A percentile compares a stretch with the other conserved stretches of the same genome.
Evolutionary conservation across 352 stramenopile genomes (phyloP).

Genomic region (Globisporangium nunn): DNA sequence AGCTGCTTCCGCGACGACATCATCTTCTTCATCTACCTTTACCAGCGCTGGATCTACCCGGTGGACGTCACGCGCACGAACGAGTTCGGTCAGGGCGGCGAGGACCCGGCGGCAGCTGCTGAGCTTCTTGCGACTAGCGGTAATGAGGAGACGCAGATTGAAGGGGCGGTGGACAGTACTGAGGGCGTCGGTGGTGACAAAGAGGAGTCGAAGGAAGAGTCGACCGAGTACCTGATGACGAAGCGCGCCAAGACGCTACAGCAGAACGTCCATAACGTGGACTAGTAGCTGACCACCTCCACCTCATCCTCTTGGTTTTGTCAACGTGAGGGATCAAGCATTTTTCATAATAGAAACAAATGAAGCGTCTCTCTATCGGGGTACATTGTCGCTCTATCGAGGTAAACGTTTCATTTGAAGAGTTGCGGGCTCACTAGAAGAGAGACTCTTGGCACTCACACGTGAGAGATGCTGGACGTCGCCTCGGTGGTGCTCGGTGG

Average conservation of each 20-base stretch:
- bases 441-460: not conserved
- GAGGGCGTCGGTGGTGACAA: conserved; percentile 15
- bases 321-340: not conserved
- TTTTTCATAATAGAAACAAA: not conserved
- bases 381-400: not conserved
- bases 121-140: conserved; percentile 13
- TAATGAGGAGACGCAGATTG: not conserved
- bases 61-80: conserved; percentile 90
- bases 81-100: conserved; percentile 88
- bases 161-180: conserved; percentile 7
- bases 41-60: conserved; percentile 97
- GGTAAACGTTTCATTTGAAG: not conserved
- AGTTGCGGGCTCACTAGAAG: not conserved
- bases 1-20: conserved; percentile 98
- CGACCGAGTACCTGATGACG: conserved; percentile 50
- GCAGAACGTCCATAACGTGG: conserved; percentile 4
- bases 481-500: conserved; percentile 25
- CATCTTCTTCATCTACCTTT: conserved; percentile 99
- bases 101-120: conserved; percentile 2
- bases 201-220: conserved; percentile 16
- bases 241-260: conserved; percentile 40
- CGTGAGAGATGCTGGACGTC: conserved; percentile 23
- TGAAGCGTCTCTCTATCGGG: not conserved
- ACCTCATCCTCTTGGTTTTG: too few relatives aligned
- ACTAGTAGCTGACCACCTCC: conserved; percentile 3